These are phyloP conservation scores for Hemileccinum rubropunctum DNA, from an alignment of 768 basidiomycete genomes.

Conservation along the genomic window DNA sequence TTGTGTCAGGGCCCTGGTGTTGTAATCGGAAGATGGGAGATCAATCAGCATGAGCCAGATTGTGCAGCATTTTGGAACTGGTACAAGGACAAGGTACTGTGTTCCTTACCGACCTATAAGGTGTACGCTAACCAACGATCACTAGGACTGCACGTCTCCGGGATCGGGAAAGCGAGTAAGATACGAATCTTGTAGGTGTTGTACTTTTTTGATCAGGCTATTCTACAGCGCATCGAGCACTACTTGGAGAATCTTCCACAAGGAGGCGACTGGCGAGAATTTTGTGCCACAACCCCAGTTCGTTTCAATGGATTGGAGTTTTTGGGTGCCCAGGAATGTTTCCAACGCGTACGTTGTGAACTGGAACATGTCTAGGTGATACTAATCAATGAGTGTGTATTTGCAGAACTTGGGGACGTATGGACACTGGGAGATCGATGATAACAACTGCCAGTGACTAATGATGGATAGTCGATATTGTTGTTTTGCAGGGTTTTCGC, in stretches of 20 bases:
- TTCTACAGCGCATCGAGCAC: conserved; percentile 26
- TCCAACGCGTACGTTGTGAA: conserved; percentile 15
- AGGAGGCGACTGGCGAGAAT: conserved; percentile 29
- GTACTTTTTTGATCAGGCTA: background rate
- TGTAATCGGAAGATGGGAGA: conserved; percentile 25
- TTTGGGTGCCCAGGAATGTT: conserved; percentile 21
- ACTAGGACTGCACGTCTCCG: conserved; percentile 22
- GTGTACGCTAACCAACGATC: background rate
- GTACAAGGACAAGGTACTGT: conserved; percentile 29
- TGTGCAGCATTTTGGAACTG: conserved; percentile 27
- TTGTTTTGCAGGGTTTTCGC: no score
- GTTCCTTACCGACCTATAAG: background rate
- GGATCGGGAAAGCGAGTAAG: conserved; percentile 25
- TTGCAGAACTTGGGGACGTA: conserved; percentile 18
- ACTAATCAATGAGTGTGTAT: background rate
- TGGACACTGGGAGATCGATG: conserved; percentile 27
- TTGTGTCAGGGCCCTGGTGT: conserved; percentile 13
- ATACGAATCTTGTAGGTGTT: background rate
- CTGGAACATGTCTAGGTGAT: background rate
- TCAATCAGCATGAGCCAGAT: conserved; percentile 27
- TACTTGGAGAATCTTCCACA: conserved; percentile 27
- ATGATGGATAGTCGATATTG: background rate
- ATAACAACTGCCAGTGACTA: conserved; percentile 9
- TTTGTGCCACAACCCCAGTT: conserved; percentile 33
- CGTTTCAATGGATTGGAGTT: conserved; percentile 27